A percentile compares a stretch with the other conserved stretches of the same genome.
These are phyloP conservation scores for Ceratocystis harringtonii DNA, from an alignment of 2,329 filamentous ascomycete species.

Conservation along the genomic window DNA sequence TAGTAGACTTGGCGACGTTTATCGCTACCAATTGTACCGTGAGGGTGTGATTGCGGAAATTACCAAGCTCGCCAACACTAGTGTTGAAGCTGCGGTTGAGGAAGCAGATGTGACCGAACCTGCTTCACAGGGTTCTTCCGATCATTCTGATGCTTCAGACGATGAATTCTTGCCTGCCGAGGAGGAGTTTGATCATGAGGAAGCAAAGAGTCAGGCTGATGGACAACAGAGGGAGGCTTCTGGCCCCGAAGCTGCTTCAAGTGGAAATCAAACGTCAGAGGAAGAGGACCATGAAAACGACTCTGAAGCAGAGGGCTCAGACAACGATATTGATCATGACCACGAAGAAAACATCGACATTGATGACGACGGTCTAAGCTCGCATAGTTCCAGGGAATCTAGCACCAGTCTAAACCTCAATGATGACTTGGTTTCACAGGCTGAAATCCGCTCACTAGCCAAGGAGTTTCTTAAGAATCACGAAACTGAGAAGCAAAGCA, in stretches of 20 bases:
- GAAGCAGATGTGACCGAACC: conserved; percentile 21
- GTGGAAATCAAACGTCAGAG: conserved; percentile 4
- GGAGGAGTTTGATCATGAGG: conserved; percentile 17
- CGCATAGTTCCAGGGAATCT: conserved; percentile 47
- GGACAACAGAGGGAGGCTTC: conserved; percentile 18
- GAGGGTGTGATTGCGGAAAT: conserved; percentile 94
- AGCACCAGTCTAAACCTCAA: conserved; percentile 31
- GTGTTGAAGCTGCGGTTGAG: conserved; percentile 18
- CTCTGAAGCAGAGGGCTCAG: conserved; percentile 14
- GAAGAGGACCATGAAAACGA: neutral
- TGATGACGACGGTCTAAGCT: conserved; percentile 35
- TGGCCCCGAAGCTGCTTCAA: neutral
- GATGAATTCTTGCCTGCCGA: conserved; percentile 23
- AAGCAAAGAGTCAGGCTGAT: conserved; percentile 18
- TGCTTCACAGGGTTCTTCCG: conserved; percentile 9
- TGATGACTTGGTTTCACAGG: conserved; percentile 37
- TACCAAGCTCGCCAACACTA: conserved; percentile 49
- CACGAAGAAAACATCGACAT: conserved; percentile 24
- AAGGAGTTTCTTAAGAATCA: conserved; percentile 73
- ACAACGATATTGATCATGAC: conserved; percentile 17
- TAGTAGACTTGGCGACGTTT: conserved; percentile 69
- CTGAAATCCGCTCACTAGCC: conserved; percentile 60
- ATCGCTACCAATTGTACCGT: conserved; percentile 90
- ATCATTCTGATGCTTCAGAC: conserved; percentile 21
- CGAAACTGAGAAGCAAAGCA: conserved; percentile 58